Percentiles rank a stretch among this genome's conserved stretches.
Evolutionary conservation across 139 green algal genomes (phyloP).

Genomic region (Haematococcus sp.): DNA sequence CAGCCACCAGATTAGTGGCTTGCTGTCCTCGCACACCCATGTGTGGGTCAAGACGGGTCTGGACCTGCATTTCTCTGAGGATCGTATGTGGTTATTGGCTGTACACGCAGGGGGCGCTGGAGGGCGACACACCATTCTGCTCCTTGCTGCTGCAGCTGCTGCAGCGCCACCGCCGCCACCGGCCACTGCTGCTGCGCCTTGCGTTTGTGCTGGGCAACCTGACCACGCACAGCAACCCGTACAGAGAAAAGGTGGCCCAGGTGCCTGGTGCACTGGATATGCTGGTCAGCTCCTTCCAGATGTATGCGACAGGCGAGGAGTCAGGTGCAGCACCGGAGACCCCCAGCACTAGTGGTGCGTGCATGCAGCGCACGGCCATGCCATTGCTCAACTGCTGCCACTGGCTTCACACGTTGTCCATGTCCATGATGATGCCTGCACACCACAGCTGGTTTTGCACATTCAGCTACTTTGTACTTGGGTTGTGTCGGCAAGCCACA

Average conservation of each 20-base stretch:
- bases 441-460: too few species aligned
- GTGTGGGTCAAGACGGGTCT: too few species aligned
- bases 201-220: conserved; percentile 51
- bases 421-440: too few species aligned
- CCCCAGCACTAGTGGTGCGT: too few species aligned
- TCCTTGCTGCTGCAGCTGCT: conserved; percentile 38
- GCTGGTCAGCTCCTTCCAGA: neutral
- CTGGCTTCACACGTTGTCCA: too few species aligned
- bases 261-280: conserved; percentile 12
- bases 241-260: conserved; percentile 27
- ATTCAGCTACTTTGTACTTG: too few species aligned
- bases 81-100: too few species aligned
- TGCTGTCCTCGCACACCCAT: too few species aligned
- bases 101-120: conserved; percentile 27
- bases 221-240: conserved; percentile 32
- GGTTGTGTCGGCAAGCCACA: too few species aligned
- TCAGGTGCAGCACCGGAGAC: neutral
- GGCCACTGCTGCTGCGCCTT: conserved; percentile 39
- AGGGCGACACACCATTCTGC: conserved; percentile 19
- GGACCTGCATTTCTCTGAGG: too few species aligned
- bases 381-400: too few species aligned
- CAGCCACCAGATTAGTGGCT: neutral
- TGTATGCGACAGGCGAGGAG: neutral
- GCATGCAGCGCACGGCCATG: too few species aligned
- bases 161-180: conserved; percentile 27